Evolutionary conservation across 345 rosid species (phyloP).

Genomic region (Toxicodendron radicans): DNA sequence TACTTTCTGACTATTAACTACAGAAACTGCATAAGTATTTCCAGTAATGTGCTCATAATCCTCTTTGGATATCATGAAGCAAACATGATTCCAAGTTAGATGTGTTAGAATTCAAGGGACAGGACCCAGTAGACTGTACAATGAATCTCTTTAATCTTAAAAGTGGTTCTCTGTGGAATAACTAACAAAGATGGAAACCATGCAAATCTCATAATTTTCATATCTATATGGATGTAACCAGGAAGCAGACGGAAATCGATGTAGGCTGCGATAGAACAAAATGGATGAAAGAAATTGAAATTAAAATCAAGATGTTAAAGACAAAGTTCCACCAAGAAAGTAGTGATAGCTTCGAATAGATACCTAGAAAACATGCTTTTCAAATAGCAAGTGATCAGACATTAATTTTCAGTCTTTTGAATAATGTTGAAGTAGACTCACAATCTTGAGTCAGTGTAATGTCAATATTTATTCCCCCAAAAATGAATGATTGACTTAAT

Average conservation of each 20-base stretch:
- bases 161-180: neutral
- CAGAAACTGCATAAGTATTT: slow-evolving; percentile 1
- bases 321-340: neutral
- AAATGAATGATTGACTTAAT: neutral
- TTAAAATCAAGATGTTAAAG: neutral
- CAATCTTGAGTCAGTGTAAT: neutral
- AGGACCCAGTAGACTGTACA: too few species aligned
- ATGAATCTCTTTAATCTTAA: neutral
- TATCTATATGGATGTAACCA: neutral
- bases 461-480: neutral
- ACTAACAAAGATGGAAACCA: neutral
- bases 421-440: neutral
- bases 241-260: neutral
- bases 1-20: neutral
- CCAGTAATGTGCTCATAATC: neutral
- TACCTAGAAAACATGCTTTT: neutral
- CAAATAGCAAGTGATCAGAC: neutral
- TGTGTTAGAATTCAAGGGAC: neutral
- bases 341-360: neutral
- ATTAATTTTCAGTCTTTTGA: neutral
- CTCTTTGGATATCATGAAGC: neutral
- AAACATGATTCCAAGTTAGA: neutral
- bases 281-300: neutral
- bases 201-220: neutral
- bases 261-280: neutral